Evolutionary conservation across 306 rosid species (phyloP), one percentile per base, ranked within the genome.

Genomic region (Cicer pinnatifidum): DNA sequence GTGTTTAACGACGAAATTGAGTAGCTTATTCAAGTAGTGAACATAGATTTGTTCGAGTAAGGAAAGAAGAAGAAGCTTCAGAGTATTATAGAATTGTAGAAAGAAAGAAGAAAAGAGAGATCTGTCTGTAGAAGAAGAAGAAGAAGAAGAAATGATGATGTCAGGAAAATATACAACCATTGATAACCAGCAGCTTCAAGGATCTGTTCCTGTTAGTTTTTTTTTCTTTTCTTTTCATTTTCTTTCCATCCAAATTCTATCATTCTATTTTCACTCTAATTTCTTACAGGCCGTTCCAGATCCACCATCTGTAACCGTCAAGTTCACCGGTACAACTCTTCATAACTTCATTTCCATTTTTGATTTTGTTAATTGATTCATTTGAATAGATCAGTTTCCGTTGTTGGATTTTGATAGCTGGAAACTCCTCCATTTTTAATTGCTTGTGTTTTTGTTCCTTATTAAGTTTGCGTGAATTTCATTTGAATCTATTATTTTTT

Each of bases 181-280:
- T 63, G 97, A 91, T 73, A 81, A 86, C 72, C 88, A 91, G 44
- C 84, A 80, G 20, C 77, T 89, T 69, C 86, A 96, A 1, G 98
- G 97, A 88, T 91, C 98, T 73, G 98, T 93, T 39, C 90, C 98
- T 17, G 97, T 91, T 51, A 78, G 89, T 67, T 1, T 16, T 19
- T 20, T 10, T 37, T 51, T 60, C 19, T 13, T 37, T 60, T 3
- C 10, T 58, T 50, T 4, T n/a, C 43, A 28, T 39, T 45, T 33
- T 7, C 16, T 44, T 64, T 64, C 52, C 38, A 6, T 63, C 20
- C 50, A 9, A n/a, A 1, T 41, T 39, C 33, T 40, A 0, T 67
- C 56, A 3, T 9, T 23, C 33, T 0, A 11, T 63, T 81, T 81
- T 81, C 45, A 69, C 47, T 66, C 45, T 63, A 17, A 38, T 44